Percentiles rank a stretch among this genome's conserved stretches.
phyloP scores from a whole-genome alignment of 2,329 filamentous ascomycete species.

The Furcasterigmium sp. region DNA sequence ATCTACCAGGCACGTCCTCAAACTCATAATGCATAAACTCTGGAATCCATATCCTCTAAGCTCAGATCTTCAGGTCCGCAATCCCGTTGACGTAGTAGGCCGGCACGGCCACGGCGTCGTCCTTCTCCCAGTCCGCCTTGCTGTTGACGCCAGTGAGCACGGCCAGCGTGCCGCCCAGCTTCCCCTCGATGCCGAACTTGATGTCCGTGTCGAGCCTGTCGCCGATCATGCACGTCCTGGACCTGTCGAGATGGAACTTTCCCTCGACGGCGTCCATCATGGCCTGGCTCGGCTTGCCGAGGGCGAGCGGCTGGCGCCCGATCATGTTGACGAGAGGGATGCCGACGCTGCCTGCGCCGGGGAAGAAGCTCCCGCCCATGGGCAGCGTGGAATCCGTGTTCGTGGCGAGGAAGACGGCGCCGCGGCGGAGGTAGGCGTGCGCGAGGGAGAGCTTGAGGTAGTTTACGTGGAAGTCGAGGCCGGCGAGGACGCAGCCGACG shows the following conservation, averaged over 20 bases:
- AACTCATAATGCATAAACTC: no score
- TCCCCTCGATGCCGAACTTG: slow-evolving; percentile 86
- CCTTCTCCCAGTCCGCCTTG: slow-evolving; percentile 75
- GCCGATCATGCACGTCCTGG: slow-evolving; percentile 89
- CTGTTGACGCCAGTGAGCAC: slow-evolving; percentile 87
- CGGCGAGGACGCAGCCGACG: slow-evolving; percentile 83
- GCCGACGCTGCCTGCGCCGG: slow-evolving; percentile 80
- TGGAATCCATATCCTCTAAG: no score
- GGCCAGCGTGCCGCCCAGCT: slow-evolving; percentile 82
- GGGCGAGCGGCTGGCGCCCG: slow-evolving; percentile 62
- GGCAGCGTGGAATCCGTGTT: slow-evolving; percentile 91
- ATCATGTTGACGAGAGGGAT: slow-evolving; percentile 73
- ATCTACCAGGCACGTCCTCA: no score
- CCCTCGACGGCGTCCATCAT: slow-evolving; percentile 99
- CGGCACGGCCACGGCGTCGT: slow-evolving; percentile 65
- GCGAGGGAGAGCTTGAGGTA: slow-evolving; percentile 86
- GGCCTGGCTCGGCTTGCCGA: slow-evolving; percentile 94
- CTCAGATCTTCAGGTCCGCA: slow-evolving; percentile 55
- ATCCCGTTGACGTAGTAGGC: slow-evolving; percentile 80
- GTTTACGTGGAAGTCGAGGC: slow-evolving; percentile 91
- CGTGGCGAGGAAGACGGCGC: slow-evolving; percentile 85
- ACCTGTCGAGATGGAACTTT: slow-evolving; percentile 84
- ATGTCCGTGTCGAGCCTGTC: slow-evolving; percentile 95
- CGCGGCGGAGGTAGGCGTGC: slow-evolving; percentile 77
- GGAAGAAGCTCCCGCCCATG: slow-evolving; percentile 76